Base-by-base conservation (phyloP, 257 asterid species). In the Gentiana dahurica region DNA sequence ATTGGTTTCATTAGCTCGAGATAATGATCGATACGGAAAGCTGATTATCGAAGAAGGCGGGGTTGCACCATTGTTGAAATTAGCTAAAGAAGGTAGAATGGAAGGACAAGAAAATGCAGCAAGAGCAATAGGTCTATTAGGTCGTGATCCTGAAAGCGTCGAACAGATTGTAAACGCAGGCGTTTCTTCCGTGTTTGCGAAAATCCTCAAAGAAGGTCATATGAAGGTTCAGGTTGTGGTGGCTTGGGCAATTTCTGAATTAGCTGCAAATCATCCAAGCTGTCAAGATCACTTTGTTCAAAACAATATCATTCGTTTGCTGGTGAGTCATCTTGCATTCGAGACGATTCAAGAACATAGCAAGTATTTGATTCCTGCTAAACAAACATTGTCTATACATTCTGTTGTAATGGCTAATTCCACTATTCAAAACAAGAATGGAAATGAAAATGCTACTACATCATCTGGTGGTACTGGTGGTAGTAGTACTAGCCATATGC, bases 1-100 rank as follows among this genome's bases (percentile, higher is more conserved):
- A 8, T 70, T 86, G 4, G 87, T 80, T 0, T 83, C 95, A 0
- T 59, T 83, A 49, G 95, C 95, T 0, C 68, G 89, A 1, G 95
- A 86, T 57, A 86, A 86, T 36, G 93, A 86, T 49, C 63, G 94
- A n/a, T 81, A 83, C 13, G 93, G 82, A 3, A 81, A 68, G 12
- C 63, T 86, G 62, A 86, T 86, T 4, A 83, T 86, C n/a, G 95
- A 86, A 62, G 95, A 86, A 73, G 95, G 95, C 0, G 95, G 95
- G 35, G 79, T 83, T 34, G 44, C 74, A 10, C 95, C 95, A 2
- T 65, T 86, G 70, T 47, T 83, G 75, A 86, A 81, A 33, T 49
- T 83, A 49, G 87, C 81, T 0, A 86, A 86, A 65, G 95, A 86
- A 57, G 93, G 93, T 10, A 48, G 85, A 38, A 54, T 69, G 77